Evolutionary conservation across 352 stramenopile genomes (phyloP).

Genomic region (Globisporangium sylvaticum): DNA sequence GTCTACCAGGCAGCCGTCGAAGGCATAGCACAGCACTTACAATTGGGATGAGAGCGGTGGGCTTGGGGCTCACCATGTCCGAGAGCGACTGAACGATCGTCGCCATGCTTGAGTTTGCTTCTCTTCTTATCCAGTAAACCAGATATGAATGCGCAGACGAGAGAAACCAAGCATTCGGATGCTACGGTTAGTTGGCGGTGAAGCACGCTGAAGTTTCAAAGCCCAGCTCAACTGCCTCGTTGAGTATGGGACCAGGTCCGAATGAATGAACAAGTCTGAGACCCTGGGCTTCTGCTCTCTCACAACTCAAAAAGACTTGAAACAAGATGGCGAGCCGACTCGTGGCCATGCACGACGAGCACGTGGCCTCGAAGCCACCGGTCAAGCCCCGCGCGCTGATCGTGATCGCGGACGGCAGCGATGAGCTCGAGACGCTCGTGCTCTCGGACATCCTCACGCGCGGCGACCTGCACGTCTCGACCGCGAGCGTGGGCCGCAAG

Average conservation of each 20-base stretch:
- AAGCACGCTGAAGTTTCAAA: background rate
- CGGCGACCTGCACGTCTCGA: conserved; percentile 52
- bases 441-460: conserved; percentile 58
- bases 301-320: conserved; percentile 8
- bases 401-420: conserved; percentile 53
- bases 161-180: background rate
- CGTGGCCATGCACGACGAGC: conserved; percentile 9
- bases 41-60: conserved; percentile 59
- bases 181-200: background rate
- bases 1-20: no score
- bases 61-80: conserved; percentile 59
- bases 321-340: conserved; percentile 16
- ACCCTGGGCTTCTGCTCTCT: background rate
- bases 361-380: conserved; percentile 14
- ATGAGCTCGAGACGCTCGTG: conserved; percentile 65
- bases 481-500: conserved; percentile 45
- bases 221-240: conserved; percentile 3
- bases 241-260: background rate
- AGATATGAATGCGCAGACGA: no score
- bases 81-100: conserved; percentile 42
- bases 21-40: conserved; percentile 16
- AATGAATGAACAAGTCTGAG: background rate
- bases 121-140: background rate
- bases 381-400: conserved; percentile 65
- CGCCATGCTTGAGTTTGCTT: conserved; percentile 26